These are phyloP conservation scores for Suillus ampliporus DNA, from an alignment of 768 basidiomycete genomes.

Conservation along the genomic window DNA sequence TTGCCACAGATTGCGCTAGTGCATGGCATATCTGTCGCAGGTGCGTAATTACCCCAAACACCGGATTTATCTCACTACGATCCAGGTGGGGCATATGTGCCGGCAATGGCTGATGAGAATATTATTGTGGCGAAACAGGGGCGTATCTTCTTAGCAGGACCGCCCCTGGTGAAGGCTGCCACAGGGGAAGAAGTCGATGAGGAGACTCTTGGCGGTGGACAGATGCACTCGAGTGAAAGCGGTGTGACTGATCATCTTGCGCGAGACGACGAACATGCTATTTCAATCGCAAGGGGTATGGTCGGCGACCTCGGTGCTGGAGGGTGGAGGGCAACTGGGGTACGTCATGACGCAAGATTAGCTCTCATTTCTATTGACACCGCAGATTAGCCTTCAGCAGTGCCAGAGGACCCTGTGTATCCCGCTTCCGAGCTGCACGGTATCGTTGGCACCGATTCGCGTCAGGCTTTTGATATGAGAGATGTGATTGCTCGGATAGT, in stretches of 20 bases:
- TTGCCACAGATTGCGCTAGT: conserved; percentile 94
- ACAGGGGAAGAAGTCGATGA: conserved; percentile 94
- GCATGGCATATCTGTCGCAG: conserved; percentile 94
- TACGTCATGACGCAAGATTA: conserved; percentile 38
- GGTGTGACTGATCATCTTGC: conserved; percentile 92
- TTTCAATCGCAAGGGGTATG: conserved; percentile 77
- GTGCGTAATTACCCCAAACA: conserved; percentile 33
- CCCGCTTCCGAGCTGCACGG: conserved; percentile 84
- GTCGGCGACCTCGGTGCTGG: conserved; percentile 79
- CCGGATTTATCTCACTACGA: conserved; percentile 9
- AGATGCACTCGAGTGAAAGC: conserved; percentile 91
- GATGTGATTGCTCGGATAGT: conserved; percentile 92
- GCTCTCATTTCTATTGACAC: conserved; percentile 17
- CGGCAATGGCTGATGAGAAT: conserved; percentile 96
- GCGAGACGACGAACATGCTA: conserved; percentile 83
- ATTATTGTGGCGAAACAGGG: conserved; percentile 92
- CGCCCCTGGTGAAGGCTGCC: conserved; percentile 93
- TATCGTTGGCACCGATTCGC: conserved; percentile 88
- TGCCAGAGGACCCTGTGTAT: conserved; percentile 77
- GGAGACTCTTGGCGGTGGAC: conserved; percentile 88
- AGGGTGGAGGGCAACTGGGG: conserved; percentile 53
- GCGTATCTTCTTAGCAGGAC: conserved; percentile 92
- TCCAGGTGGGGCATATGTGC: conserved; percentile 88
- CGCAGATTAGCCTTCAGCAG: conserved; percentile 54
- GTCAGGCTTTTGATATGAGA: conserved; percentile 91